Percentiles rank a stretch among this genome's conserved stretches.
These are phyloP conservation scores for Suillus subaureus DNA, from an alignment of 768 basidiomycete genomes.

Conservation along the genomic window DNA sequence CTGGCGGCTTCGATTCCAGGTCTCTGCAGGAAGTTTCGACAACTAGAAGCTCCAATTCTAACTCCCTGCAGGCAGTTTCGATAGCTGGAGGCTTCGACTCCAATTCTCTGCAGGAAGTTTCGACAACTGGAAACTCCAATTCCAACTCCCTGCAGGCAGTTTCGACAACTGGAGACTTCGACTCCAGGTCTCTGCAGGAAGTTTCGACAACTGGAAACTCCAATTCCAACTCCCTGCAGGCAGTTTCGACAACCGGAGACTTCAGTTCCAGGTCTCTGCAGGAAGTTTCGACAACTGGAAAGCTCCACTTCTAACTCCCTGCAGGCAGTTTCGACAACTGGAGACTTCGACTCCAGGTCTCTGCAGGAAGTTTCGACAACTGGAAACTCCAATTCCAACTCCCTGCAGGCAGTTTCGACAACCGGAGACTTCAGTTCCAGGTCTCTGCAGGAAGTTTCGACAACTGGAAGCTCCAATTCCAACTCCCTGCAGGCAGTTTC, in stretches of 20 bases:
- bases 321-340: background rate
- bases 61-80: background rate
- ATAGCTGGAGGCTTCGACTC: rapidly evolving
- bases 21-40: background rate
- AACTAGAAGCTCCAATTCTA: background rate
- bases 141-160: background rate
- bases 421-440: background rate
- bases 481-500: background rate
- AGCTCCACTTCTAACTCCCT: background rate
- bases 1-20: too few relatives aligned
- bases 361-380: background rate
- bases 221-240: too few relatives aligned
- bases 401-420: background rate
- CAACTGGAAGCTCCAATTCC: too few relatives aligned
- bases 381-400: background rate
- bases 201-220: too few relatives aligned
- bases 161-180: too few relatives aligned
- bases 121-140: background rate
- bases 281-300: too few relatives aligned
- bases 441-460: background rate
- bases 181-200: too few relatives aligned
- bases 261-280: too few relatives aligned
- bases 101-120: background rate
- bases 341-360: background rate
- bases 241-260: background rate